Conservation (phyloP, 495 filamentous ascomycete genomes). For the Aspergillus sparsus region DNA sequence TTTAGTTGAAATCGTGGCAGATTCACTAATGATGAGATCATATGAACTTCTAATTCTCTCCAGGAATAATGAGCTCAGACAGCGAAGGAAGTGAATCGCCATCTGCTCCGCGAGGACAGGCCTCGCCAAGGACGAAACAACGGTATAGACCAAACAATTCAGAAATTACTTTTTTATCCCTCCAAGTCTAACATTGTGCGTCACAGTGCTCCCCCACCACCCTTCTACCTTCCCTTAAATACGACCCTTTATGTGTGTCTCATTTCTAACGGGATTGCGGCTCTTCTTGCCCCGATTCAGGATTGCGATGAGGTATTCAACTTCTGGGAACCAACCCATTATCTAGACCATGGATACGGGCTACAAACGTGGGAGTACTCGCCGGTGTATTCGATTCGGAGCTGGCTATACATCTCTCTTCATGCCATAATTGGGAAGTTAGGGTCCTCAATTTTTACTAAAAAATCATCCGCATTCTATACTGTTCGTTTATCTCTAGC, state of each 20-base stretch:
- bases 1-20: too few species aligned
- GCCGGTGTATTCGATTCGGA: conserved; percentile 90
- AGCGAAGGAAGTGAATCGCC: conserved; percentile 17
- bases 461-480: conserved; percentile 78
- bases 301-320: conserved; percentile 99
- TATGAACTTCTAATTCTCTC: conserved; percentile 6
- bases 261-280: conserved; percentile 69
- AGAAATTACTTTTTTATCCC: conserved; percentile 1
- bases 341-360: conserved; percentile 88
- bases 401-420: conserved; percentile 89
- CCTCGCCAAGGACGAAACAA: conserved; percentile 30
- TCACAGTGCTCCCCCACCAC: conserved; percentile 50
- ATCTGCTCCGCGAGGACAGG: conserved; percentile 8
- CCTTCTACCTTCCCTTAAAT: conserved; percentile 69
- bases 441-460: conserved; percentile 58
- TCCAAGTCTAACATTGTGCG: conserved; percentile 6
- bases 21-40: background rate
- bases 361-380: conserved; percentile 99
- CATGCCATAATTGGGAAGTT: conserved; percentile 73
- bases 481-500: conserved; percentile 75
- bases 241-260: conserved; percentile 77
- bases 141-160: conserved; percentile 28
- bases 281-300: conserved; percentile 87
- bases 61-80: conserved; percentile 20
- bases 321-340: conserved; percentile 98